phyloP scores from a whole-genome alignment of 2,329 filamentous ascomycete species.

The Sporothrix variecibatus region DNA sequence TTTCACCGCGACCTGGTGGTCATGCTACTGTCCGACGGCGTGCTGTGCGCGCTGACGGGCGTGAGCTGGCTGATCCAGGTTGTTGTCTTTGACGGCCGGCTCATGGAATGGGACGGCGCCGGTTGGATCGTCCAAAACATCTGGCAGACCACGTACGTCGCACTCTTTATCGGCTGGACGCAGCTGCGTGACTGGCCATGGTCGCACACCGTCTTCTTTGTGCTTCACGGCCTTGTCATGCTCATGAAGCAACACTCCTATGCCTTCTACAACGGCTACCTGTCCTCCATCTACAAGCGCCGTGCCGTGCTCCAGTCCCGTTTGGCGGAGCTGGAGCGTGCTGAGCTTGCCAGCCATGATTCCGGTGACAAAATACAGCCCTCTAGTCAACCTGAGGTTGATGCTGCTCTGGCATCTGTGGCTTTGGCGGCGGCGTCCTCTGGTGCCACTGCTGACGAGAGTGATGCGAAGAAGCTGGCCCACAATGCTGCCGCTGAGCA shows the following conservation, averaged over 20 bases:
- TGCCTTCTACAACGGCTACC: slow-evolving; percentile 75
- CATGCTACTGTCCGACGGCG: slow-evolving; percentile 63
- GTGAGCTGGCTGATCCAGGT: slow-evolving; percentile 68
- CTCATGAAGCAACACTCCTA: slow-evolving; percentile 85
- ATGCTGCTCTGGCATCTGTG: slow-evolving; percentile 40
- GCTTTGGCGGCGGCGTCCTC: not conserved
- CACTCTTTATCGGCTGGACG: slow-evolving; percentile 63
- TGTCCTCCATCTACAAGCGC: slow-evolving; percentile 61
- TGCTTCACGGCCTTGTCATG: slow-evolving; percentile 72
- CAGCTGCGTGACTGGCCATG: slow-evolving; percentile 76
- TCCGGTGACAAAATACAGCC: not conserved
- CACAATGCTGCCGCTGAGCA: not conserved
- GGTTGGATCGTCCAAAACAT: slow-evolving; percentile 76
- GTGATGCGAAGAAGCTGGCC: not conserved
- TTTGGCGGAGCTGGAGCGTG: slow-evolving; percentile 40
- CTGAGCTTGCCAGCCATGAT: not conserved
- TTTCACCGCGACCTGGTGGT: slow-evolving; percentile 55
- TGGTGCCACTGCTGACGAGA: not conserved
- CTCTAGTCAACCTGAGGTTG: slow-evolving; percentile 41
- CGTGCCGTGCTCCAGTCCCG: slow-evolving; percentile 48
- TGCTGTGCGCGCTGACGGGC: slow-evolving; percentile 67
- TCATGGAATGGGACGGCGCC: slow-evolving; percentile 63
- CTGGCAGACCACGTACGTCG: slow-evolving; percentile 69
- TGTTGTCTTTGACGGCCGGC: slow-evolving; percentile 56
- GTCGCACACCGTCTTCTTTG: slow-evolving; percentile 79